Evolutionary conservation across 257 asterid genomes (phyloP).

Genomic region (Leptodermis oblonga): DNA sequence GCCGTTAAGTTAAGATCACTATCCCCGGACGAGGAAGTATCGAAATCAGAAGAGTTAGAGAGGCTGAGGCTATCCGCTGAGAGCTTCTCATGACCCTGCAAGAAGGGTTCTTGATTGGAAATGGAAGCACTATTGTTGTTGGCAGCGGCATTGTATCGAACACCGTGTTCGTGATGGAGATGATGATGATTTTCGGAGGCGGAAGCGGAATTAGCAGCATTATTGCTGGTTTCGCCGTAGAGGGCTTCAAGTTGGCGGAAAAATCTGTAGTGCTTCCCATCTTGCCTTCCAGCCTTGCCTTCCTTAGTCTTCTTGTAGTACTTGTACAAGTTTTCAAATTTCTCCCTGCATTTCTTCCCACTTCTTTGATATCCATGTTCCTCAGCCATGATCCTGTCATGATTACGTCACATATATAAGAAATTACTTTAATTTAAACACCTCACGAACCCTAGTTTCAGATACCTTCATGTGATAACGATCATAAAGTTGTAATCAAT

Average conservation of each 20-base stretch:
- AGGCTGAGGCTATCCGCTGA: constrained; percentile 79
- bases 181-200: constrained; percentile 33
- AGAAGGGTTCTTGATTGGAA: constrained; percentile 36
- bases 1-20: constrained; percentile 26
- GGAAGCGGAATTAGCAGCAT: constrained; percentile 33
- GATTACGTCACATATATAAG: neutral
- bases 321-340: constrained; percentile 89
- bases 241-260: constrained; percentile 97
- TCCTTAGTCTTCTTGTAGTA: constrained; percentile 97
- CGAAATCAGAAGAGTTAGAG: constrained; percentile 58
- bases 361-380: constrained; percentile 88
- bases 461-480: constrained; percentile 43
- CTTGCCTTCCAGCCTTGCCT: constrained; percentile 94
- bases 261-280: constrained; percentile 91
- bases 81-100: constrained; percentile 31
- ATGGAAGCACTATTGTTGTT: constrained; percentile 19
- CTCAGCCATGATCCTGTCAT: constrained; percentile 87
- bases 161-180: constrained; percentile 14
- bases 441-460: constrained; percentile 58
- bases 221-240: constrained; percentile 60
- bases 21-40: constrained; percentile 49
- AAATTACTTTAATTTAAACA: neutral
- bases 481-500: constrained; percentile 27
- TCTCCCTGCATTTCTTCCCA: constrained; percentile 97
- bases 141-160: constrained; percentile 22